Base-by-base conservation (phyloP, 306 rosid genomes). In the Hippophae tibetana region DNA sequence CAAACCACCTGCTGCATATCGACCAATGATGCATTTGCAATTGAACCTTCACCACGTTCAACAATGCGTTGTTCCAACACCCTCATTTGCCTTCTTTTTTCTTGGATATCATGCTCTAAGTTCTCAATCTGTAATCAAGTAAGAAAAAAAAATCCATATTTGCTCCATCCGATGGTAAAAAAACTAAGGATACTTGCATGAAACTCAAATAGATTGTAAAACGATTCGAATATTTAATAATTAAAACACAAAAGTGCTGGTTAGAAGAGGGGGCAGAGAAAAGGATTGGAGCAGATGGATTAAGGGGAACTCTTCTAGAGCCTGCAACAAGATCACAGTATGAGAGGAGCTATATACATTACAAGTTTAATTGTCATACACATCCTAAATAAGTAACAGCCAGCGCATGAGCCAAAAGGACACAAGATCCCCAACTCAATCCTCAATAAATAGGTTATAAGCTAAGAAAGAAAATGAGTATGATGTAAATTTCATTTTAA, bases 1-100 rank as follows among this genome's bases (percentile, higher is more conserved):
- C 50, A 23, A 48, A 52, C 60, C 79, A 93, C 99, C 95, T 93
- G 97, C 79, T 93, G 99, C 97, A 89, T 86, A 77, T 93, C 97
- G 72, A 86, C 89, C 74, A 84, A 61, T 7, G 97, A 84, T 63
- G 94, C 84, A 68, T 77, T 86, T 46, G 90, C 71, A 74, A 79
- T 69, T 9, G 95, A 80, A 69, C 90, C 81, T 81, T 89, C 94
- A 3, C 87, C 82, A 18, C 90, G 81, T 78, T 93, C 99, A 14
- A 52, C 74, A 76, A 93, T 77, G 59, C 82, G 82, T 72, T 93
- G 95, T 43, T 93, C 99, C 68, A 93, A 76, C 50, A 70, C 65
- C 66, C 81, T 75, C 99, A 93, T 84, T 75, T 93, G 97, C 75
- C 84, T 84, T 76, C 84, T 80, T 70, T 93, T 93, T 66, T 93